Conservation (phyloP, 148 eudicot species). For the Amaranthus hypochondriacus region DNA sequence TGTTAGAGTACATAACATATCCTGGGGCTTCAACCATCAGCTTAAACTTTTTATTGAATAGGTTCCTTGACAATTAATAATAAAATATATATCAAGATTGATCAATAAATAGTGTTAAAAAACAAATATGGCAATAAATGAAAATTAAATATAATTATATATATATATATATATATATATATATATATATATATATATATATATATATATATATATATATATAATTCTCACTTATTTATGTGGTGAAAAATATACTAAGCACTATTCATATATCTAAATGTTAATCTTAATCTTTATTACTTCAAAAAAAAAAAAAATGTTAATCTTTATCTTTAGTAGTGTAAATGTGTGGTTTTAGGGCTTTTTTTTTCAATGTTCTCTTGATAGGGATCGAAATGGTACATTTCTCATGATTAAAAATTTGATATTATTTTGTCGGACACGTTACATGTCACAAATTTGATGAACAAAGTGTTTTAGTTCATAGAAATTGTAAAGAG, state of each 20-base stretch:
- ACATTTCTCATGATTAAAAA: background rate
- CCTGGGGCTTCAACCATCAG: background rate
- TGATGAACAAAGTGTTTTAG: no score
- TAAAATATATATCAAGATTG: no score
- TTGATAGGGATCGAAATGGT: background rate
- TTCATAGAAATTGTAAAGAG: no score
- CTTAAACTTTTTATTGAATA: background rate
- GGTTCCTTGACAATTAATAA: background rate
- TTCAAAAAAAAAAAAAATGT: no score
- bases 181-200: no score
- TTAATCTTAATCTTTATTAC: background rate
- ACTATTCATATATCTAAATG: background rate
- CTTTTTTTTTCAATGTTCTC: background rate
- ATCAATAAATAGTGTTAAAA: no score
- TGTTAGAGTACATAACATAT: no score
- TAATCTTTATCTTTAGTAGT: background rate
- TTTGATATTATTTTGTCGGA: conserved; percentile 6
- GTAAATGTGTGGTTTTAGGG: conserved; percentile 1
- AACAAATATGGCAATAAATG: no score
- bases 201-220: no score
- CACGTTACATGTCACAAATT: background rate
- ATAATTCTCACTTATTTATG: background rate
- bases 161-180: no score
- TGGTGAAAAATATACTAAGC: background rate
- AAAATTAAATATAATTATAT: no score